These are phyloP conservation scores for Oryza glaberrima DNA, from an alignment of 176 grass and related monocot species.

Conservation along the genomic window DNA sequence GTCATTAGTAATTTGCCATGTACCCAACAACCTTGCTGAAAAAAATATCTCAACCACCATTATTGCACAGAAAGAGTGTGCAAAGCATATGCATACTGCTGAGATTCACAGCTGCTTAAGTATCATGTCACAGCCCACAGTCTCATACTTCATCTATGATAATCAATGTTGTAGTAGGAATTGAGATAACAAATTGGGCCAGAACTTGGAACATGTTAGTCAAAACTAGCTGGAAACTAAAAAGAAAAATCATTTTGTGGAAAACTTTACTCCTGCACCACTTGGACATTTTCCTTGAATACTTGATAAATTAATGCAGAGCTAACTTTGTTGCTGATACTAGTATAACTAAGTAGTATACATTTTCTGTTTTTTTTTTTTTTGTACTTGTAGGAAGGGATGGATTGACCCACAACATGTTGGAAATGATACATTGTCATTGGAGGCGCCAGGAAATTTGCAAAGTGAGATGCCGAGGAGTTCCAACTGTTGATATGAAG, in stretches of 20 bases:
- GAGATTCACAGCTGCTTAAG: background rate
- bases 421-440: conserved; percentile 94
- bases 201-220: background rate
- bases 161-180: background rate
- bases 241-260: too few species aligned
- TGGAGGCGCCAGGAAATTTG: conserved; percentile 94
- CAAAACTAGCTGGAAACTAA: background rate
- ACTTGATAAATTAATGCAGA: conserved; percentile 20
- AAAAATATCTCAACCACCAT: too few species aligned
- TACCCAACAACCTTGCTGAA: background rate
- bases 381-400: conserved; percentile 72
- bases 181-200: background rate
- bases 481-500: conserved; percentile 94
- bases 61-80: background rate
- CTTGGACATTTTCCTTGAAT: background rate
- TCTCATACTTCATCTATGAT: background rate
- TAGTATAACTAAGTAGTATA: conserved; percentile 23
- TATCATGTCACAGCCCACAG: background rate
- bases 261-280: background rate
- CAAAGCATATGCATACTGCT: background rate
- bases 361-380: conserved; percentile 29
- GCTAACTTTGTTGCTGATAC: conserved; percentile 19
- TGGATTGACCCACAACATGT: conserved; percentile 99
- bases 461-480: conserved; percentile 94
- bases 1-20: background rate